Evolutionary conservation across 208 protist genomes (phyloP).

Genomic region (Crithidia acanthocephali): DNA sequence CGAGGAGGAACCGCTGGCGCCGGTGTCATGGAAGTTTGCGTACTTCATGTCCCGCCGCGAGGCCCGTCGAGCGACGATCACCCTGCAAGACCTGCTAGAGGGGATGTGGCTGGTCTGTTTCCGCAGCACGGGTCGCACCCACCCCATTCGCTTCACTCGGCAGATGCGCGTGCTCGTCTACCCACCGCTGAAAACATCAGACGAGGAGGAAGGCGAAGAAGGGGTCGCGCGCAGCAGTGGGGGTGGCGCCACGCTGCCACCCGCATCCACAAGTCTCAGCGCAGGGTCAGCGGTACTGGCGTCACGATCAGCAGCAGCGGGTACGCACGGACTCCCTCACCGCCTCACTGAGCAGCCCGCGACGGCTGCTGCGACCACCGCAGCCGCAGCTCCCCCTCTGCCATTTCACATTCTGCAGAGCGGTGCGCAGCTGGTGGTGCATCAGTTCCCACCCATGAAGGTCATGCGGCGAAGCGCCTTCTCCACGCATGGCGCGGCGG

Average conservation of each 20-base stretch:
- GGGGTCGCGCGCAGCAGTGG: background rate
- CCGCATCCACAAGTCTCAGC: no score
- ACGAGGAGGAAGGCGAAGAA: constrained; percentile 20
- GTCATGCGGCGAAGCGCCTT: constrained; percentile 47
- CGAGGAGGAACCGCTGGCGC: constrained; percentile 39
- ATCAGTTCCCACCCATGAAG: constrained; percentile 72
- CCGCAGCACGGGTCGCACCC: constrained; percentile 53
- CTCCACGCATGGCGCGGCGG: background rate
- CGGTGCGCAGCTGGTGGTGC: constrained; percentile 62
- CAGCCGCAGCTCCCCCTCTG: constrained; percentile 24
- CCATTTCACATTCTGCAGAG: constrained; percentile 72
- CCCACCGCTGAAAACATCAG: constrained; percentile 30
- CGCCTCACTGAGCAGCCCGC: background rate
- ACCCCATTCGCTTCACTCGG: constrained; percentile 49
- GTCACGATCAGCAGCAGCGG: background rate
- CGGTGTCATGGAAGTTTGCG: constrained; percentile 91
- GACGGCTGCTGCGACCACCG: background rate
- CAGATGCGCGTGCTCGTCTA: constrained; percentile 47
- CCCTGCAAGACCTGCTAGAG: constrained; percentile 64
- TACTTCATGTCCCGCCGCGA: constrained; percentile 86
- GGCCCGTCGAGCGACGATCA: constrained; percentile 43
- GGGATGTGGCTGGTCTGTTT: constrained; percentile 70
- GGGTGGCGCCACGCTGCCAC: no score
- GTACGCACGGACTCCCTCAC: background rate
- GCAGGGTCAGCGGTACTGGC: no score